Percentiles rank a stretch among this genome's conserved stretches.
These are phyloP conservation scores for Flaveria bidentis DNA, from an alignment of 129 eudicot genomes.

Conservation along the genomic window DNA sequence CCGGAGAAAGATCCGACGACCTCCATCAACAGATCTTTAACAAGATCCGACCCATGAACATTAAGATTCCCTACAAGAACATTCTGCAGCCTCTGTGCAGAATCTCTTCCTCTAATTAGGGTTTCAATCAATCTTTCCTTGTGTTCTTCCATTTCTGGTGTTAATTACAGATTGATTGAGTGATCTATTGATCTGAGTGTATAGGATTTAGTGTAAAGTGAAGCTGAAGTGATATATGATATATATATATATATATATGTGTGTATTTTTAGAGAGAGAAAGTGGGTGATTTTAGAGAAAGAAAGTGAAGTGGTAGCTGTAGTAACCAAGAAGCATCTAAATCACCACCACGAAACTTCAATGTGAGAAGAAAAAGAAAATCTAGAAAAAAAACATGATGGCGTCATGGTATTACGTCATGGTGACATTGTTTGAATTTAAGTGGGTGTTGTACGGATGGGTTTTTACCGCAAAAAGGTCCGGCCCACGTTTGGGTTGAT, in stretches of 20 bases:
- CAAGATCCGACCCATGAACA: slow-evolving; percentile 26
- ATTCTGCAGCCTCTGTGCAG: slow-evolving; percentile 32
- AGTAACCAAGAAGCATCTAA: slow-evolving; percentile 18
- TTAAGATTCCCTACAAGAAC: slow-evolving; percentile 22
- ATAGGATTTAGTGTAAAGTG: slow-evolving; percentile 19
- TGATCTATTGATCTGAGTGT: not conserved
- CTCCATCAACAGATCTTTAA: slow-evolving; percentile 35
- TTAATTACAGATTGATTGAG: not conserved
- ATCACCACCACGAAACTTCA: slow-evolving; percentile 21
- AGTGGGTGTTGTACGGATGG: slow-evolving; percentile 1
- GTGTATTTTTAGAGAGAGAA: not conserved
- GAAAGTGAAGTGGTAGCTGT: not conserved
- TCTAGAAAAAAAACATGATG: slow-evolving; percentile 14
- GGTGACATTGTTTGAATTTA: not conserved
- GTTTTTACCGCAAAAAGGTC: not conserved
- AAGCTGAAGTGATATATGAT: slow-evolving; percentile 8
- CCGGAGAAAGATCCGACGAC: slow-evolving; percentile 45
- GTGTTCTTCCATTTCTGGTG: slow-evolving; percentile 28
- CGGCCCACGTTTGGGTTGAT: not conserved
- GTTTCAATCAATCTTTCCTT: slow-evolving; percentile 26
- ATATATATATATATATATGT: not conserved
- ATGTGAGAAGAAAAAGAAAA: not conserved
- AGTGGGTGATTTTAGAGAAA: not conserved
- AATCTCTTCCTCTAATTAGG: slow-evolving; percentile 39
- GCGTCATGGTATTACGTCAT: not conserved